Percentiles rank a stretch among this genome's conserved stretches.
Conservation (phyloP, 1,284 basidiomycete genomes). For the Ceratobasidium sp. region DNA sequence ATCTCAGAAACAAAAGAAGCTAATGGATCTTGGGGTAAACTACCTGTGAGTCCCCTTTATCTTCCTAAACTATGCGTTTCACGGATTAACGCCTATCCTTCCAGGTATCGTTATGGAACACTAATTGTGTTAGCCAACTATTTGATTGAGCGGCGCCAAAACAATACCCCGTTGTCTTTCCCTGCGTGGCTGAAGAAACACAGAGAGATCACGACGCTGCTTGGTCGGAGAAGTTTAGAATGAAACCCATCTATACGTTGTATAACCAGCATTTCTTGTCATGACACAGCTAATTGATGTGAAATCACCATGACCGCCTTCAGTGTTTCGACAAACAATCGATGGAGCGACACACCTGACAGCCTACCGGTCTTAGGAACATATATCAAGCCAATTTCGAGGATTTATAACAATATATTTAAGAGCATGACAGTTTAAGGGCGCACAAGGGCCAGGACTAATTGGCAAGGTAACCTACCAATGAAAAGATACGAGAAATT, state of each 20-base stretch:
- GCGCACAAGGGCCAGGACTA: conserved; percentile 13
- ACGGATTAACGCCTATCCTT: neutral
- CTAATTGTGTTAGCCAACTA: conserved; percentile 97
- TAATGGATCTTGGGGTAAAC: conserved; percentile 81
- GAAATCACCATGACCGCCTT: neutral
- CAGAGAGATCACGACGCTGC: conserved; percentile 83
- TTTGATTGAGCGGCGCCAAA: conserved; percentile 74
- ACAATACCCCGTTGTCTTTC: conserved; percentile 63
- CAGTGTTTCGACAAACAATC: too few relatives aligned
- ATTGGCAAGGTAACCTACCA: conserved; percentile 34
- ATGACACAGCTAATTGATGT: neutral
- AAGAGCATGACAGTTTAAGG: conserved; percentile 33
- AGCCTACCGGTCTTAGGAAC: too few relatives aligned
- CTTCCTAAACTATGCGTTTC: neutral
- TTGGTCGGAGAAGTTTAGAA: conserved; percentile 79
- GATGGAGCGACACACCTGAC: too few relatives aligned
- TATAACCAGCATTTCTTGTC: neutral
- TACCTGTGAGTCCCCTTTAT: conserved; percentile 69
- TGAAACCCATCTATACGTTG: conserved; percentile 50
- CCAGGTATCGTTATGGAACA: conserved; percentile 85
- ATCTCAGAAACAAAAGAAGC: conserved; percentile 76
- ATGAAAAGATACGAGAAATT: conserved; percentile 30
- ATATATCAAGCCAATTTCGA: neutral
- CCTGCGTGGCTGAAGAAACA: conserved; percentile 84
- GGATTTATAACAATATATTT: conserved; percentile 44